Evolutionary conservation across 2,329 filamentous ascomycete species (phyloP).

Genomic region (Penicillium janthinellum): DNA sequence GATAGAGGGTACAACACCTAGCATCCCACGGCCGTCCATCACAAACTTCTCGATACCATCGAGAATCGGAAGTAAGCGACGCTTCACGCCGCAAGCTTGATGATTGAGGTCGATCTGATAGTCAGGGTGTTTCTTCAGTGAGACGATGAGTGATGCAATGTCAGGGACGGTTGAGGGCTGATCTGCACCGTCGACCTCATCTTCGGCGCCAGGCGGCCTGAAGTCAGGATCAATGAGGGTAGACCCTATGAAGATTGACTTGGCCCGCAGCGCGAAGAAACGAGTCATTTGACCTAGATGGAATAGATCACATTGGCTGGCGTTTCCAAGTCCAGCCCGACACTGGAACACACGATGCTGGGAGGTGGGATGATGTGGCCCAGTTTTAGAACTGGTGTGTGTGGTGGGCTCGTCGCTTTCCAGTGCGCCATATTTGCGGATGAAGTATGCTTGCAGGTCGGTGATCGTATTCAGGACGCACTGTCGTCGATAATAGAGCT

Average conservation of each 20-base stretch:
- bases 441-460: constrained; percentile 46
- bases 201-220: constrained; percentile 19
- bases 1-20: constrained; percentile 29
- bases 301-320: constrained; percentile 47
- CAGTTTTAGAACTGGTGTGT: constrained; percentile 15
- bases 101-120: constrained; percentile 48
- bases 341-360: constrained; percentile 41
- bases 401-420: constrained; percentile 26
- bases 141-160: constrained; percentile 38
- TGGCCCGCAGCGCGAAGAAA: constrained; percentile 46
- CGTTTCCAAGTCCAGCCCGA: constrained; percentile 45
- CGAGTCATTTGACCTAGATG: constrained; percentile 49
- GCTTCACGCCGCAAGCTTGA: constrained; percentile 45
- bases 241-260: constrained; percentile 46
- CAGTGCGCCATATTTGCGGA: constrained; percentile 44
- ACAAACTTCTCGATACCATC: constrained; percentile 43
- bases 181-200: not conserved
- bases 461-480: constrained; percentile 46
- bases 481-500: constrained; percentile 46
- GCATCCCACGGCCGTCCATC: constrained; percentile 33
- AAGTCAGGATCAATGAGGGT: constrained; percentile 41
- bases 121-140: constrained; percentile 44
- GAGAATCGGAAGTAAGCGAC: constrained; percentile 42
- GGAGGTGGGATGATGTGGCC: constrained; percentile 19
- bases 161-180: constrained; percentile 22